Base-by-base conservation (phyloP, 768 basidiomycete species). In the Pleurotus sapidus region DNA sequence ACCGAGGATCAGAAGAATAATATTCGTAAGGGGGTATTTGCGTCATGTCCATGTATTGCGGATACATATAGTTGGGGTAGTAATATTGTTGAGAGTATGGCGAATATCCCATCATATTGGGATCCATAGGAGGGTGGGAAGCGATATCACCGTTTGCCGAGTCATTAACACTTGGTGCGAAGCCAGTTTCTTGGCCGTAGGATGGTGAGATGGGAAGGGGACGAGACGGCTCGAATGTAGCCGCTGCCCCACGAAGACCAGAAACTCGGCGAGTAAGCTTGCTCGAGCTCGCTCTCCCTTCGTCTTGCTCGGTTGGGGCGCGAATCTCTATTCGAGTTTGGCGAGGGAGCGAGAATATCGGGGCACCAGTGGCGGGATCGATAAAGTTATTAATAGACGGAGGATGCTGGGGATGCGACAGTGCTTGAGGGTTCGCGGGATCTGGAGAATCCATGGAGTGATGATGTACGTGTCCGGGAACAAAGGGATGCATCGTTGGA, bases 251-350 rank as follows among this genome's bases (percentile, higher is more conserved):
- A 60, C 87, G 79, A 59, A 87, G 71, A 18, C 68, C 72, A 12
- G 76, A 76, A 2, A 69, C 61, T 30, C 63, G 59, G 46, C 66
- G 72, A 3, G 70, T 55, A 68, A 75, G 43, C 66, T 76, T 56
- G 72, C 65, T 12, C 56, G 63, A 46, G 63, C 60, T 45, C 47
- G 69, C 64, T 54, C 66, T 73, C 46, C 65, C 63, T 40, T 67
- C 67, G 5, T 65, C 51, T 38, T 65, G 60, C 46, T 70, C 69
- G 18, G 59, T 67, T 2, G 79, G 89, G 11, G 87, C 82, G 58
- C 89, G 87, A 50, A 92, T 92, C 70, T 89, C 85, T 56, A 92
- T 71, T 48, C 89, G 86, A 18, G 84, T 81, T 67, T 88, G 84
- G 17, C 89, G 82, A 34, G 89, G 87, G 65, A 88, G 84, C 3